Evolutionary conservation across 2,329 filamentous ascomycete genomes (phyloP).

Genomic region (Sporothrix brasiliensis): DNA sequence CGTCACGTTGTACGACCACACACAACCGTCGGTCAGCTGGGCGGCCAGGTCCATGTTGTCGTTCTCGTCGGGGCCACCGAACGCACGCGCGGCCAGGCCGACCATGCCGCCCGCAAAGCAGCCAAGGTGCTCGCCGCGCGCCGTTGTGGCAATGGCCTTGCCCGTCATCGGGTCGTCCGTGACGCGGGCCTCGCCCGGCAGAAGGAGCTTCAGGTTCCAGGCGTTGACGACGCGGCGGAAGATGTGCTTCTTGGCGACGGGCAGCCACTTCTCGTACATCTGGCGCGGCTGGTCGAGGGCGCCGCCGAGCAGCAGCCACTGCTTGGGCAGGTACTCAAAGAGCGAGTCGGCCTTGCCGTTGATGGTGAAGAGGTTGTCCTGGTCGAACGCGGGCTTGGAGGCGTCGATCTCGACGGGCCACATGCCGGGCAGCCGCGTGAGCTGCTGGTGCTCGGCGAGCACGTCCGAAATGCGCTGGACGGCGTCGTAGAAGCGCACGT

Average conservation of each 20-base stretch:
- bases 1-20: slow-evolving; percentile 64
- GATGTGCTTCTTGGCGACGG: slow-evolving; percentile 46
- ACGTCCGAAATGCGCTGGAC: slow-evolving; percentile 59
- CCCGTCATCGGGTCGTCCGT: slow-evolving; percentile 39
- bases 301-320: slow-evolving; percentile 69
- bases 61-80: slow-evolving; percentile 57
- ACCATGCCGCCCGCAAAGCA: slow-evolving; percentile 70
- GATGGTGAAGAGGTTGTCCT: slow-evolving; percentile 57
- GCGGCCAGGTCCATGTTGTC: slow-evolving; percentile 60
- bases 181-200: slow-evolving; percentile 52
- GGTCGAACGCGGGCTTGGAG: slow-evolving; percentile 59
- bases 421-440: slow-evolving; percentile 62
- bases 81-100: slow-evolving; percentile 62
- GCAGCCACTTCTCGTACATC: slow-evolving; percentile 41
- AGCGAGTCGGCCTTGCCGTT: slow-evolving; percentile 61
- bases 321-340: slow-evolving; percentile 67
- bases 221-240: slow-evolving; percentile 46
- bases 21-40: slow-evolving; percentile 64
- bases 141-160: slow-evolving; percentile 39
- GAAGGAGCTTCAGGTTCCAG: slow-evolving; percentile 48
- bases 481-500: slow-evolving; percentile 64
- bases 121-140: slow-evolving; percentile 57
- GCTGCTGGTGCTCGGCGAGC: slow-evolving; percentile 57
- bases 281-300: slow-evolving; percentile 48
- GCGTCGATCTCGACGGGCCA: slow-evolving; percentile 61